These are phyloP conservation scores for Chlamydomonas eustigma DNA, from an alignment of 139 green algal species.

Conservation along the genomic window DNA sequence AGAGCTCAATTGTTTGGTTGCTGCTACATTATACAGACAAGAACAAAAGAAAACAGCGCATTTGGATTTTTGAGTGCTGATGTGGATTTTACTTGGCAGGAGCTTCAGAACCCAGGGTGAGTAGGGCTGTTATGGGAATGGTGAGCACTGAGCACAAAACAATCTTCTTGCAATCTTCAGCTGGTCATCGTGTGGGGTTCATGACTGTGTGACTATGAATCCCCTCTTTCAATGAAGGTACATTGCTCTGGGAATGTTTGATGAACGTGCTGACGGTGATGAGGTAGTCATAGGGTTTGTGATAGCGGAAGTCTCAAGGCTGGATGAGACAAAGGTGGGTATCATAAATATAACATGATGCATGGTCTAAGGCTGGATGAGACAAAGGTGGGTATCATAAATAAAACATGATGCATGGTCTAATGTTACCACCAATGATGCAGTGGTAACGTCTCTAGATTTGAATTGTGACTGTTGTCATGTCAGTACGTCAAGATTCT, in stretches of 20 bases:
- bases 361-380: background rate
- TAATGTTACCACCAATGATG: too few relatives aligned
- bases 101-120: conserved; percentile 20
- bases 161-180: too few relatives aligned
- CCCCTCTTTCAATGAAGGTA: too few relatives aligned
- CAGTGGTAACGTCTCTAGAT: too few relatives aligned
- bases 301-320: conserved; percentile 20
- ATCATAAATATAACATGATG: background rate
- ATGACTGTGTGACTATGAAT: too few relatives aligned
- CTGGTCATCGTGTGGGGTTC: too few relatives aligned
- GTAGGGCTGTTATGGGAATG: background rate
- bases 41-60: conserved; percentile 11
- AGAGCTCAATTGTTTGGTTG: too few relatives aligned
- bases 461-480: too few relatives aligned
- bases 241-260: conserved; percentile 29
- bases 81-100: conserved; percentile 28
- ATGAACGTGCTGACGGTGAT: background rate
- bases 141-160: background rate
- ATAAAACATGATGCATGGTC: too few relatives aligned
- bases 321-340: conserved; percentile 11
- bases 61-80: conserved; percentile 24
- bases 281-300: conserved; percentile 30
- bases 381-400: background rate
- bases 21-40: conserved; percentile 17
- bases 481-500: too few relatives aligned